Conservation (phyloP, 106 monocot species). For the Dioscorea alata region DNA sequence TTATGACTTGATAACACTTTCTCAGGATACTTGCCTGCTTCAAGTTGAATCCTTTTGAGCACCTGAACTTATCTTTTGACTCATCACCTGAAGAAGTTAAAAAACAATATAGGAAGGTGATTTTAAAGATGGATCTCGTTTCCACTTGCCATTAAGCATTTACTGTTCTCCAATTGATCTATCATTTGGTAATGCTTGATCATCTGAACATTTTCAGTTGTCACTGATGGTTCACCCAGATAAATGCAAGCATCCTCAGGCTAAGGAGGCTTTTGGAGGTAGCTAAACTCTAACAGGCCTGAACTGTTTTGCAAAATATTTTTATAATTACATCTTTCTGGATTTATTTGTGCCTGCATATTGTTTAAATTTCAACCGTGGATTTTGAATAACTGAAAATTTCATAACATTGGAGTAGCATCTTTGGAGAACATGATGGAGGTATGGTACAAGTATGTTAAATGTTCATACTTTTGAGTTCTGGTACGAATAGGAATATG, state of each 20-base stretch:
- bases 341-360: too few species aligned
- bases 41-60: constrained; percentile 97
- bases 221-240: constrained; percentile 98
- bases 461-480: too few species aligned
- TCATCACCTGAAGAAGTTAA: constrained; percentile 81
- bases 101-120: constrained; percentile 87
- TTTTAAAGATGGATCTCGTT: neutral
- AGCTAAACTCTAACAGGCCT: neutral
- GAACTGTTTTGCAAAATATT: too few species aligned
- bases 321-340: too few species aligned
- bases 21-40: constrained; percentile 95
- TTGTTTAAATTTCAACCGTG: too few species aligned
- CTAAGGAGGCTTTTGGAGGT: constrained; percentile 98
- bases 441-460: too few species aligned
- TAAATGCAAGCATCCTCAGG: constrained; percentile 97
- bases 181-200: neutral
- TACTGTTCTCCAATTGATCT: neutral
- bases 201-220: constrained; percentile 36
- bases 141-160: neutral
- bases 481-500: too few species aligned
- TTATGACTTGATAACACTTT: neutral
- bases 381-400: too few species aligned
- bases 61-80: constrained; percentile 82
- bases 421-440: too few species aligned
- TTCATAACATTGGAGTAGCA: too few species aligned